Percentiles rank a stretch among this genome's conserved stretches.
Evolutionary conservation across 345 rosid species (phyloP).

Genomic region (Iberis pinnata): DNA sequence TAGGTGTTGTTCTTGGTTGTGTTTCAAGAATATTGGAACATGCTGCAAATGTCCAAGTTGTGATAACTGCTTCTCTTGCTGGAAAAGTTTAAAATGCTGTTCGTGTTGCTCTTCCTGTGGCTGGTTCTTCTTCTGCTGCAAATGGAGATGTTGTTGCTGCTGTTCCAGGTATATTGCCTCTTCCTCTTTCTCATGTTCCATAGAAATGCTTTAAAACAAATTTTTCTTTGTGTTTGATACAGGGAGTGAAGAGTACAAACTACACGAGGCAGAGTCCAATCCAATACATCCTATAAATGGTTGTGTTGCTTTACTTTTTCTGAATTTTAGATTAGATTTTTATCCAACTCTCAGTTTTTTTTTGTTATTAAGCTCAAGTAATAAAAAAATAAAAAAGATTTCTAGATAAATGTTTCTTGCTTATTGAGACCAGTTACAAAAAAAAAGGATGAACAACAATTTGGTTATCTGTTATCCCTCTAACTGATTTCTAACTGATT

Average conservation of each 20-base stretch:
- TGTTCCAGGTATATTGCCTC: constrained; percentile 22
- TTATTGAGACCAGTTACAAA: background rate
- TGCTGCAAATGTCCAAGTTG: constrained; percentile 25
- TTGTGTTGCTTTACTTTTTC: constrained; percentile 25
- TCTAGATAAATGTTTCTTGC: constrained; percentile 14
- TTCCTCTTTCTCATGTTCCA: background rate
- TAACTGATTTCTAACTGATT: no score
- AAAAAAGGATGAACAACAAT: background rate
- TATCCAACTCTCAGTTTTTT: background rate
- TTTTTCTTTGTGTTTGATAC: constrained; percentile 5
- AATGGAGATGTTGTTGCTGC: constrained; percentile 22
- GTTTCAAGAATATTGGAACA: constrained; percentile 18
- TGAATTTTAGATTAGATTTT: constrained; percentile 19
- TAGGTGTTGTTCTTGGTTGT: constrained; percentile 27
- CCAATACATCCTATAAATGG: constrained; percentile 21
- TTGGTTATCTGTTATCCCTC: constrained; percentile 1
- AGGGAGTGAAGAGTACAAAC: constrained; percentile 13
- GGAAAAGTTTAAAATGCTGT: constrained; percentile 21
- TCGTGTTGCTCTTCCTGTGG: constrained; percentile 20
- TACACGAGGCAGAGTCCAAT: constrained; percentile 13
- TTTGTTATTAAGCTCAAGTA: constrained; percentile 14
- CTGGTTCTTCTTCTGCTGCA: constrained; percentile 21
- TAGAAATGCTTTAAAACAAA: background rate
- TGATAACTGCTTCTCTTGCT: constrained; percentile 13
- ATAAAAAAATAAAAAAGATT: background rate